These are phyloP conservation scores for Ceraceosorus bombacis DNA, from an alignment of 1,284 basidiomycete species.

Conservation along the genomic window DNA sequence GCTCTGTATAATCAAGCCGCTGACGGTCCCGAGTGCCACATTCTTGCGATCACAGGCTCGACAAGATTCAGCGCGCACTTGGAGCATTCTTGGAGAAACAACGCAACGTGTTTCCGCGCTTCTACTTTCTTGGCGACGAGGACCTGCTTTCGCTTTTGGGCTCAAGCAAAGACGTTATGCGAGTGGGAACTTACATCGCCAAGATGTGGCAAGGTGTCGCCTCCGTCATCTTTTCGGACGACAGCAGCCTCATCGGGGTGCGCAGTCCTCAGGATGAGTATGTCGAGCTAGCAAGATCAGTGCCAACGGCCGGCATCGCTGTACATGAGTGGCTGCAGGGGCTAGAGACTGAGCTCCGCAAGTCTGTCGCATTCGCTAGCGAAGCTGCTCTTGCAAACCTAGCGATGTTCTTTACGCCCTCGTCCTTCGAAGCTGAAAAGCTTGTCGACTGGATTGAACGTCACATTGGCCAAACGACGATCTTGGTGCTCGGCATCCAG, in stretches of 20 bases:
- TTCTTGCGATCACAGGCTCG: slow-evolving; percentile 52
- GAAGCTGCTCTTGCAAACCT: slow-evolving; percentile 71
- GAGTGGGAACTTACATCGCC: slow-evolving; percentile 97
- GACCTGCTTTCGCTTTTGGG: slow-evolving; percentile 98
- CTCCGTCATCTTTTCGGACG: slow-evolving; percentile 62
- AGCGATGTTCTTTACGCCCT: slow-evolving; percentile 70
- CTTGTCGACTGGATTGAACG: slow-evolving; percentile 76
- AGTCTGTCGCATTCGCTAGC: slow-evolving; percentile 57
- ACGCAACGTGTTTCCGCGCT: slow-evolving; percentile 82
- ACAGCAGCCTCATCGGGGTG: slow-evolving; percentile 27
- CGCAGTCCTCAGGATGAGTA: slow-evolving; percentile 74
- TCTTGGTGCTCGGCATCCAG: slow-evolving; percentile 82
- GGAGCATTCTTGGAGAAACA: slow-evolving; percentile 98
- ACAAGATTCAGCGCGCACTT: slow-evolving; percentile 98
- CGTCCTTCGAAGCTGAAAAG: slow-evolving; percentile 50
- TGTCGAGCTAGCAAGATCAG: slow-evolving; percentile 69
- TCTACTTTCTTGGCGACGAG: slow-evolving; percentile 99
- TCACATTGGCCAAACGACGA: slow-evolving; percentile 90
- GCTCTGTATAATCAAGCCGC: too few relatives aligned
- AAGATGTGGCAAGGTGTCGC: slow-evolving; percentile 99
- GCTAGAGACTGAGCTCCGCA: slow-evolving; percentile 88
- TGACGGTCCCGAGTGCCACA: too few relatives aligned
- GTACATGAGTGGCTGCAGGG: slow-evolving; percentile 98
- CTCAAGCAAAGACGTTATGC: slow-evolving; percentile 94
- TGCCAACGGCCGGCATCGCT: slow-evolving; percentile 85